These are phyloP conservation scores for Vitis amurensis DNA, from an alignment of 164 flowering plant genomes.

Conservation along the genomic window DNA sequence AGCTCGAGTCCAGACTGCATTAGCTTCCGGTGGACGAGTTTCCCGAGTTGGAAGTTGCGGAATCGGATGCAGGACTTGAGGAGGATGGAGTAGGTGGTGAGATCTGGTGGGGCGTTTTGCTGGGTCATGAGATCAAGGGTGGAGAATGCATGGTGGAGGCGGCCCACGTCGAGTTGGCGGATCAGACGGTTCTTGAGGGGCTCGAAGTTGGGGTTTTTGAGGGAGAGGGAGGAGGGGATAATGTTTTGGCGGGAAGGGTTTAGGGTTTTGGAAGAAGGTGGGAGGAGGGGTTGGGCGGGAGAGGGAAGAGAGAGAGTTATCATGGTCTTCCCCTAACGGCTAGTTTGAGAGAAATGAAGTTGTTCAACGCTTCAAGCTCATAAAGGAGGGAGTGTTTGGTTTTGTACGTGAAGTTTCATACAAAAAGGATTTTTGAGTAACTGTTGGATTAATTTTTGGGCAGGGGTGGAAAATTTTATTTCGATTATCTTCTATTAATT, in stretches of 20 bases:
- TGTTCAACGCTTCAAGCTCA: too few relatives aligned
- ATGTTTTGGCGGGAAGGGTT: constrained; percentile 21
- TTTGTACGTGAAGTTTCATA: too few relatives aligned
- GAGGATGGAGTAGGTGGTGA: constrained; percentile 57
- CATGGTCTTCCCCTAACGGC: too few relatives aligned
- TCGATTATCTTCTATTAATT: too few relatives aligned
- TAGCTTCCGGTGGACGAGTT: constrained; percentile 49
- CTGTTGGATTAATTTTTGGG: too few relatives aligned
- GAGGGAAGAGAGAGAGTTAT: too few relatives aligned
- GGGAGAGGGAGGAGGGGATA: constrained; percentile 8
- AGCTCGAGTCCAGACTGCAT: constrained; percentile 36
- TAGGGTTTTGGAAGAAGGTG: constrained; percentile 18
- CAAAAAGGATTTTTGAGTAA: too few relatives aligned
- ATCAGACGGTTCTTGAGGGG: constrained; percentile 45
- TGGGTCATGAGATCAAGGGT: constrained; percentile 53
- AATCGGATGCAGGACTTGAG: constrained; percentile 75
- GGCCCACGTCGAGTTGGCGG: constrained; percentile 41
- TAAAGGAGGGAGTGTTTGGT: too few relatives aligned
- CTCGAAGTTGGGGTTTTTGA: constrained; percentile 27
- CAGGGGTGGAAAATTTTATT: too few relatives aligned
- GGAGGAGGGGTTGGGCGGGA: too few relatives aligned
- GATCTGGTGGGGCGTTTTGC: constrained; percentile 41
- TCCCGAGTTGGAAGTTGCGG: constrained; percentile 54
- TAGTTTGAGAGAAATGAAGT: too few relatives aligned
- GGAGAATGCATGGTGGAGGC: constrained; percentile 52